Percentiles rank a stretch among this genome's conserved stretches.
These are phyloP conservation scores for Botrytis hyacinthi DNA, from an alignment of 2,329 filamentous ascomycete species.

Conservation along the genomic window DNA sequence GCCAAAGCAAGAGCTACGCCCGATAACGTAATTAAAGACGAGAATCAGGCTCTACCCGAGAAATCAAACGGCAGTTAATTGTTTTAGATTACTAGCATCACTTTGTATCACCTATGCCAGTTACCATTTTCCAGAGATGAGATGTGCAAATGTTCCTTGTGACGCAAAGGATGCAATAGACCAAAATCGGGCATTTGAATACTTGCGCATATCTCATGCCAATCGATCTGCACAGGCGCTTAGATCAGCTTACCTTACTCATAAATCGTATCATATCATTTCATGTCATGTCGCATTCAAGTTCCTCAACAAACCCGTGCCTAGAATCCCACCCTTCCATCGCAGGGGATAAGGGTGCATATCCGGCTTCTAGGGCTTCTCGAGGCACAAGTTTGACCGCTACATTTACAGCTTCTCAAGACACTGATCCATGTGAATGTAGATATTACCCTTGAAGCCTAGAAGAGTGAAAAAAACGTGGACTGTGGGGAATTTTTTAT, in stretches of 20 bases:
- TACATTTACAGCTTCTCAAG: constrained; percentile 13
- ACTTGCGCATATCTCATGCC: constrained; percentile 6
- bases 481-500: constrained; percentile 2
- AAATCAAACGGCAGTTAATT: constrained; percentile 9
- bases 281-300: background rate
- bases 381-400: constrained; percentile 18
- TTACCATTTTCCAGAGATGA: constrained; percentile 7
- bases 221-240: constrained; percentile 8
- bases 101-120: background rate
- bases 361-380: background rate
- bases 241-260: constrained; percentile 20
- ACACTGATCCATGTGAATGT: background rate
- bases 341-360: background rate
- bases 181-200: constrained; percentile 1
- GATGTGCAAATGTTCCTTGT: constrained; percentile 4
- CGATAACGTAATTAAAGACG: constrained; percentile 32
- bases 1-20: constrained; percentile 26
- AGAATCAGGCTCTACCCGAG: constrained; percentile 21
- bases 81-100: constrained; percentile 16
- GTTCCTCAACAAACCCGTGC: background rate
- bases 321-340: background rate
- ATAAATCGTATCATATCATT: background rate
- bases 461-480: constrained; percentile 14
- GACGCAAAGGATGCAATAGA: constrained; percentile 5
- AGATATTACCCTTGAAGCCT: background rate